Percentiles rank a stretch among this genome's conserved stretches.
Evolutionary conservation across 495 filamentous ascomycete species (phyloP).

Genomic region (Aspergillus saccharolyticus): DNA sequence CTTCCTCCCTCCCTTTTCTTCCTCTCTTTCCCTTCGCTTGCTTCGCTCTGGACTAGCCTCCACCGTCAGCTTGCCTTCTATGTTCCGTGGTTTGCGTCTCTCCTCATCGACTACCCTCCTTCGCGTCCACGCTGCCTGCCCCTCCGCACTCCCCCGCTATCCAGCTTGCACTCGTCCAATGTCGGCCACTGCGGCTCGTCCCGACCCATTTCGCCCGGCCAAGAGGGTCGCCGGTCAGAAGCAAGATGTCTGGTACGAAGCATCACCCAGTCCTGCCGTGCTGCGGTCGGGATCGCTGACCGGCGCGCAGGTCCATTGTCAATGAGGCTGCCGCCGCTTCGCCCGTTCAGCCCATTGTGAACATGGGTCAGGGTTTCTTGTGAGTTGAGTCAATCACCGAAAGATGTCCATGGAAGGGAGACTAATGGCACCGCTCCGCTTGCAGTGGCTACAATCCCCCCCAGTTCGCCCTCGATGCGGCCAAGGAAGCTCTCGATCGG

Average conservation of each 20-base stretch:
- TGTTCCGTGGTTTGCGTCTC: conserved; percentile 11
- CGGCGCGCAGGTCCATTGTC: conserved; percentile 70
- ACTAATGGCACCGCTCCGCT: background rate
- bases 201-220: conserved; percentile 63
- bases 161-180: conserved; percentile 30
- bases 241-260: conserved; percentile 86
- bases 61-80: background rate
- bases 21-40: conserved; percentile 1
- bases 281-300: conserved; percentile 10
- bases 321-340: conserved; percentile 86
- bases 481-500: conserved; percentile 80
- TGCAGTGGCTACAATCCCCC: conserved; percentile 88
- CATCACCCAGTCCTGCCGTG: background rate
- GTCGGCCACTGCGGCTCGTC: conserved; percentile 39
- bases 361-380: conserved; percentile 97
- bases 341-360: conserved; percentile 84
- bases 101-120: conserved; percentile 2
- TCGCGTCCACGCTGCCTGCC: background rate
- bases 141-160: conserved; percentile 22
- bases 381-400: conserved; percentile 24
- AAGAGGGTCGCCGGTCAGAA: conserved; percentile 70
- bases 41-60: conserved; percentile 1
- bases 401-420: background rate
- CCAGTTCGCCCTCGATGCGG: conserved; percentile 82
- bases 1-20: background rate